Percentiles rank a stretch among this genome's conserved stretches.
These are phyloP conservation scores for Dysphania ambrosioides DNA, from an alignment of 148 eudicot species.

Conservation along the genomic window DNA sequence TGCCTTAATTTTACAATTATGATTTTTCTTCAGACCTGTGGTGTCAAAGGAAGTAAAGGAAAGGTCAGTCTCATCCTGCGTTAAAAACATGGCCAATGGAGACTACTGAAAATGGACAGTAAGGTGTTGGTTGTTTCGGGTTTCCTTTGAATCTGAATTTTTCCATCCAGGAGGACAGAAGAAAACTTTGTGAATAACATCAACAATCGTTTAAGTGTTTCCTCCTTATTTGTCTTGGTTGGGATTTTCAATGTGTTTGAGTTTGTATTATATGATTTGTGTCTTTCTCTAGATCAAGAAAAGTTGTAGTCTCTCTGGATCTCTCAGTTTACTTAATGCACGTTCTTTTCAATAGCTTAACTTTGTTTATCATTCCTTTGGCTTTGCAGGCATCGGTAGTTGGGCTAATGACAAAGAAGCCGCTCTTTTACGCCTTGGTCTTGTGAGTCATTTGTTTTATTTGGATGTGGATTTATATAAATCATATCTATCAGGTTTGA, in stretches of 20 bases:
- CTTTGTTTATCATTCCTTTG: constrained; percentile 8
- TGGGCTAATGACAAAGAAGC: constrained; percentile 81
- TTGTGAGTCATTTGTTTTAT: constrained; percentile 44
- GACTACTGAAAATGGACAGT: background rate
- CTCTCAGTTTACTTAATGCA: background rate
- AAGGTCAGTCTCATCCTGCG: too few species aligned
- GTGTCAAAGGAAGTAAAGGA: too few species aligned
- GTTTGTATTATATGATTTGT: background rate
- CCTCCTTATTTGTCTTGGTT: background rate
- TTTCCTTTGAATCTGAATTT: background rate
- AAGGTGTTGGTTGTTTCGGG: background rate
- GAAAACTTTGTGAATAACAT: background rate
- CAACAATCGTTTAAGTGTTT: background rate
- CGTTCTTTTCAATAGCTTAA: background rate
- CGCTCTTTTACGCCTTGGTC: constrained; percentile 63
- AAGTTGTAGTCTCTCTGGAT: background rate
- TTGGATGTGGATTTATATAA: background rate
- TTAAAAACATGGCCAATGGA: background rate
- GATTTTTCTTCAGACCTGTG: background rate
- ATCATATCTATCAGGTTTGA: constrained; percentile 1
- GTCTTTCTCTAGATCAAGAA: background rate
- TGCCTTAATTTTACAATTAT: background rate
- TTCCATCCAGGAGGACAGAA: too few species aligned
- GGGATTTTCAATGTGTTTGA: background rate
- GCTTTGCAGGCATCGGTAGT: constrained; percentile 40